Conservation (phyloP, 768 basidiomycete species). For the Lepiota brunneoincarnata region DNA sequence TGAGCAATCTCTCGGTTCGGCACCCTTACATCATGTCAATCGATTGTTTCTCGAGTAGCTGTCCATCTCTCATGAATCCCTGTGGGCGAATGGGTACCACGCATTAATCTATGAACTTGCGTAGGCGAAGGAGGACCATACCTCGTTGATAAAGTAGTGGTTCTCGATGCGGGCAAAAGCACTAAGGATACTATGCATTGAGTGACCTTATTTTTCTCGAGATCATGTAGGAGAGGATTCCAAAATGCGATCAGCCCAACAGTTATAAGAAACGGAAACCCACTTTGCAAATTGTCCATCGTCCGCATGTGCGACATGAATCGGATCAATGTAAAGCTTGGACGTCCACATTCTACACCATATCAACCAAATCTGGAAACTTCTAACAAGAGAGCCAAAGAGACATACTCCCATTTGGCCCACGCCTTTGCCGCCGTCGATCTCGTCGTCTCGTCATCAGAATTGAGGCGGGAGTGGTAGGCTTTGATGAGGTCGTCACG, state of each 20-base stretch:
- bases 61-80: constrained; percentile 88
- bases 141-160: constrained; percentile 85
- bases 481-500: constrained; percentile 79
- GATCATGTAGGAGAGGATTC: background rate
- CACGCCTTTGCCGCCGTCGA: constrained; percentile 78
- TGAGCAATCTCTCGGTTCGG: no score
- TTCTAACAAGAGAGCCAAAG: background rate
- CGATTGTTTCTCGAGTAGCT: constrained; percentile 77
- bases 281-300: constrained; percentile 77
- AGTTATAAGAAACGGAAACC: constrained; percentile 18
- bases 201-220: background rate
- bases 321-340: constrained; percentile 67
- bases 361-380: background rate
- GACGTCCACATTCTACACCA: constrained; percentile 75
- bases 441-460: constrained; percentile 63
- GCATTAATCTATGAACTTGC: background rate
- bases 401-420: constrained; percentile 86
- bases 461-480: constrained; percentile 78
- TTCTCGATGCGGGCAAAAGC: constrained; percentile 89
- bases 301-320: constrained; percentile 64
- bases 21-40: constrained; percentile 80
- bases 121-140: constrained; percentile 25
- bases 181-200: constrained; percentile 31
- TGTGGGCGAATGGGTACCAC: constrained; percentile 23
- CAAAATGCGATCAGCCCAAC: constrained; percentile 3